phyloP scores from a whole-genome alignment of 345 rosid genomes.

The Eucalyptus victrix region DNA sequence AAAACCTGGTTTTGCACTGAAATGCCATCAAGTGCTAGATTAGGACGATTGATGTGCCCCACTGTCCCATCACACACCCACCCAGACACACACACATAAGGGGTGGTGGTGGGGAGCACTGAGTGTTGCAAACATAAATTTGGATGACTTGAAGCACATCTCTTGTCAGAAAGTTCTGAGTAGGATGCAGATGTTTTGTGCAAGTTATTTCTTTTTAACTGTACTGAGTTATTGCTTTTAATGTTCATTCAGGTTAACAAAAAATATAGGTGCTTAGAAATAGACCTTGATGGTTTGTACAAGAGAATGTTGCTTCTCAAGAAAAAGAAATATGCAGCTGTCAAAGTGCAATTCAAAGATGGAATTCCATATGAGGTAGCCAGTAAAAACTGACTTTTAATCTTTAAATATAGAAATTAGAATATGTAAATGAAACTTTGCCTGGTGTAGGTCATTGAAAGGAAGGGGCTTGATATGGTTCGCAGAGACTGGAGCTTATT shows the following conservation, averaged over 20 bases:
- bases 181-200: neutral
- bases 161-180: neutral
- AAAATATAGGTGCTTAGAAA: conserved; percentile 81
- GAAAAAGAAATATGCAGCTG: conserved; percentile 99
- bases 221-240: neutral
- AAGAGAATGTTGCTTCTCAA: conserved; percentile 97
- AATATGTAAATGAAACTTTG: conserved; percentile 1
- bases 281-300: conserved; percentile 93
- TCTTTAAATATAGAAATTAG: neutral
- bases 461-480: conserved; percentile 99
- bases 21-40: neutral
- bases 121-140: neutral
- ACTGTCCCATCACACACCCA: neutral
- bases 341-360: conserved; percentile 73
- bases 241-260: conserved; percentile 67
- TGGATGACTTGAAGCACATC: neutral
- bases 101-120: neutral
- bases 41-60: neutral
- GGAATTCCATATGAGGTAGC: conserved; percentile 71
- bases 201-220: neutral
- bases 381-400: neutral
- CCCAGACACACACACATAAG: neutral
- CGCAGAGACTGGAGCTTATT: conserved; percentile 98
- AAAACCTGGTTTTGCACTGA: neutral
- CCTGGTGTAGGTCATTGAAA: conserved; percentile 72